Percentiles rank a stretch among this genome's conserved stretches.
Conservation (phyloP, 768 basidiomycete genomes). For the Pleurotus platypus region DNA sequence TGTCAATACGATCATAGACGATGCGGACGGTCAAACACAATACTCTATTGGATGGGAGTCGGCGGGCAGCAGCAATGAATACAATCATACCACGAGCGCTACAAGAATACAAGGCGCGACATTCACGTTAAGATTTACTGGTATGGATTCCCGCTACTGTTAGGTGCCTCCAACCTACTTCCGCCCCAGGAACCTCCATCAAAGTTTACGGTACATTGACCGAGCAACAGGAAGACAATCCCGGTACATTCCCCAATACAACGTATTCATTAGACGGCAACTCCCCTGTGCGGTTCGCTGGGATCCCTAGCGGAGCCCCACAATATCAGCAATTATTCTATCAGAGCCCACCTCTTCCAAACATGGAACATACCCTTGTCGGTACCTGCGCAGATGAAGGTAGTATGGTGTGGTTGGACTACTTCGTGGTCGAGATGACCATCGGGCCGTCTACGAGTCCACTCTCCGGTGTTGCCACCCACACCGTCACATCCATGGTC, state of each 20-base stretch:
- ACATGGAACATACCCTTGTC: neutral
- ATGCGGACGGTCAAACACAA: neutral
- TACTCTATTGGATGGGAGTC: neutral
- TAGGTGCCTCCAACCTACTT: neutral
- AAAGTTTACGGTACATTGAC: neutral
- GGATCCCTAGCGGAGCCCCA: neutral
- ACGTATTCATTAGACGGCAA: neutral
- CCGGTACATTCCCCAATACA: neutral
- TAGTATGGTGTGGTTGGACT: neutral
- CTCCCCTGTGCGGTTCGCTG: neutral
- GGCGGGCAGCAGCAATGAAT: neutral
- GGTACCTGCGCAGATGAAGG: neutral
- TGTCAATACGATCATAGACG: neutral
- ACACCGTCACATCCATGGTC: neutral
- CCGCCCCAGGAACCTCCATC: neutral
- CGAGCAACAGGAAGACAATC: neutral
- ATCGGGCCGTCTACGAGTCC: neutral
- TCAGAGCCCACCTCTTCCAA: conserved; percentile 1
- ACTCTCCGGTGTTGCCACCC: neutral
- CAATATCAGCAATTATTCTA: conserved; percentile 7
- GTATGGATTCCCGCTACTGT: neutral
- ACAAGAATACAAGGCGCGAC: neutral
- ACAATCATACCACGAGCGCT: neutral
- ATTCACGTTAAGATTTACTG: neutral
- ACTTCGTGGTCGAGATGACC: neutral